phyloP scores from a whole-genome alignment of 352 stramenopile genomes.

The Globisporangium irregulare region DNA sequence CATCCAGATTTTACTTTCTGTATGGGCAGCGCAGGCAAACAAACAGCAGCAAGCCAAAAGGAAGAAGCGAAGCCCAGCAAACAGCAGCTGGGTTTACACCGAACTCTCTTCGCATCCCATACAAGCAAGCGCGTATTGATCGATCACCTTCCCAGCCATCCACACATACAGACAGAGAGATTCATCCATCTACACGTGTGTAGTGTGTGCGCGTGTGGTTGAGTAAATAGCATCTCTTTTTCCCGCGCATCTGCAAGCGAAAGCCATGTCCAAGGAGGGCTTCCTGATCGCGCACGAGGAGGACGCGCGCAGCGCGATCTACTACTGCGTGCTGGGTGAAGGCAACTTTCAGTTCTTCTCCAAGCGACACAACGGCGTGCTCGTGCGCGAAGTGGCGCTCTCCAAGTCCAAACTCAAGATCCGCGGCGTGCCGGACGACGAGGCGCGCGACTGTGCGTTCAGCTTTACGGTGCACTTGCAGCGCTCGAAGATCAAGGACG shows the following conservation, averaged over 20 bases:
- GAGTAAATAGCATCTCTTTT: neutral
- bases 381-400: conserved; percentile 63
- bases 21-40: neutral
- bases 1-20: neutral
- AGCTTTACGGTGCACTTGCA: conserved; percentile 75
- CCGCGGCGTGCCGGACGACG: conserved; percentile 61
- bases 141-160: neutral
- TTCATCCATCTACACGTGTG: neutral
- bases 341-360: conserved; percentile 76
- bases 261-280: conserved; percentile 78
- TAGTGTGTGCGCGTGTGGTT: neutral
- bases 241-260: too few species aligned
- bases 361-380: conserved; percentile 52
- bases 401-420: conserved; percentile 78
- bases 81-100: neutral
- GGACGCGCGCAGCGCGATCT: conserved; percentile 56
- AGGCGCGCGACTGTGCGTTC: conserved; percentile 70
- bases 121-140: neutral
- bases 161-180: neutral
- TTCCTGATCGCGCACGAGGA: conserved; percentile 78
- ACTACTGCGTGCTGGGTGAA: conserved; percentile 79
- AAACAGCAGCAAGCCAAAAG: neutral
- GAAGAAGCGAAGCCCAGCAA: neutral
- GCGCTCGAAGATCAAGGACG: conserved; percentile 69
- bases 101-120: neutral